A percentile compares a stretch with the other conserved stretches of the same genome.
These are phyloP conservation scores for Zizania palustris DNA, from an alignment of 202 grass and related monocot genomes.

Conservation along the genomic window DNA sequence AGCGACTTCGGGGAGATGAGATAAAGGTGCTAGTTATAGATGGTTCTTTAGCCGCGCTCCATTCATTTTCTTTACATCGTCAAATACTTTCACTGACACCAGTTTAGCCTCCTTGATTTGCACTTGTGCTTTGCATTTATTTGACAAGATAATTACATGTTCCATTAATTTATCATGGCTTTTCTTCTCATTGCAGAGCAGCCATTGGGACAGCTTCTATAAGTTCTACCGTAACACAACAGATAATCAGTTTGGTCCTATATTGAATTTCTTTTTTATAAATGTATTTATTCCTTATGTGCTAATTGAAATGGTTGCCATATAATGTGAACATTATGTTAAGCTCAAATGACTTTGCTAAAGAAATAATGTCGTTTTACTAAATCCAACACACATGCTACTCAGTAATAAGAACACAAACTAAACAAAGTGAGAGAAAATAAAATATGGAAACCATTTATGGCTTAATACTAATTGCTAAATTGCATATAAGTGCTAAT, in stretches of 20 bases:
- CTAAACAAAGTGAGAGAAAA: not conserved
- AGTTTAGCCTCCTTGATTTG: constrained; percentile 15
- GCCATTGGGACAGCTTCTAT: constrained; percentile 85
- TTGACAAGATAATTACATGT: constrained; percentile 30
- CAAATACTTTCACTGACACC: constrained; percentile 25
- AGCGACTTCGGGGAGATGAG: constrained; percentile 74
- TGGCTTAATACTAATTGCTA: not conserved
- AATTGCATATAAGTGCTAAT: constrained; percentile 14
- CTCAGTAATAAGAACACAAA: constrained; percentile 20
- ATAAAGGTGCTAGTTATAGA: constrained; percentile 64
- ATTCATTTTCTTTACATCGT: constrained; percentile 22
- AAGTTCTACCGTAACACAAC: constrained; percentile 95
- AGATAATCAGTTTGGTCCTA: constrained; percentile 83
- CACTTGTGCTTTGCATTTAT: constrained; percentile 11
- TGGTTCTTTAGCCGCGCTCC: constrained; percentile 24
- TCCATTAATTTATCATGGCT: constrained; percentile 44
- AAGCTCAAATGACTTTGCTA: constrained; percentile 15
- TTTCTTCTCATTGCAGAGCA: constrained; percentile 64
- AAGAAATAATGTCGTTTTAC: constrained; percentile 9
- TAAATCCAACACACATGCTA: not conserved
- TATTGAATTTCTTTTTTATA: constrained; percentile 37
- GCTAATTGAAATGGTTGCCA: constrained; percentile 11
- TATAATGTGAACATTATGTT: constrained; percentile 16
- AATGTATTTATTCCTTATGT: constrained; percentile 7
- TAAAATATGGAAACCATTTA: not conserved